These are phyloP conservation scores for Xylariaceae sp. DNA, from an alignment of 2,329 filamentous ascomycete species.

Conservation along the genomic window DNA sequence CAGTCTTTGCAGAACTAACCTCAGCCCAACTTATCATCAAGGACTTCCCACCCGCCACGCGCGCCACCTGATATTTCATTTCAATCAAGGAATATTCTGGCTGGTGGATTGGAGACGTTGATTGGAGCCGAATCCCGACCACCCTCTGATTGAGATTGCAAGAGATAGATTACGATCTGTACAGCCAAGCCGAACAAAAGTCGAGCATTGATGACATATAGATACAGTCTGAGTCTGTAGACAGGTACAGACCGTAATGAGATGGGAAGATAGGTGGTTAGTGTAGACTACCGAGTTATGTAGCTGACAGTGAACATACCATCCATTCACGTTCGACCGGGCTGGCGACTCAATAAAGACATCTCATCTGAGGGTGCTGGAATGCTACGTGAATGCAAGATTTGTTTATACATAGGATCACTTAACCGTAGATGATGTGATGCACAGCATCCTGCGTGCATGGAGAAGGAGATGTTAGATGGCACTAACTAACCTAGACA, in stretches of 20 bases:
- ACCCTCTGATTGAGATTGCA: not conserved
- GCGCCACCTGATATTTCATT: conserved; percentile 1
- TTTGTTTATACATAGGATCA: not conserved
- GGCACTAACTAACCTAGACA: too few relatives aligned
- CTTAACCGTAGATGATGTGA: not conserved
- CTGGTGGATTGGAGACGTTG: conserved; percentile 3
- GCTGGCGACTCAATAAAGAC: too few relatives aligned
- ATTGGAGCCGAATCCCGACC: conserved; percentile 3
- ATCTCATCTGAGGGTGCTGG: too few relatives aligned
- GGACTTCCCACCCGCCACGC: not conserved
- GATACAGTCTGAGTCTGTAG: too few relatives aligned
- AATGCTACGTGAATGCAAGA: too few relatives aligned
- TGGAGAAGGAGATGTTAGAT: not conserved
- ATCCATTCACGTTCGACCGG: too few relatives aligned
- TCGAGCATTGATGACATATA: not conserved
- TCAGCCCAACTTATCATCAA: conserved; percentile 2
- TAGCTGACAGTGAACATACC: too few relatives aligned
- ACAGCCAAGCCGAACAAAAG: not conserved
- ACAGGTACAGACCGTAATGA: too few relatives aligned
- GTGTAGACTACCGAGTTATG: too few relatives aligned
- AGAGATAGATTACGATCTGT: not conserved
- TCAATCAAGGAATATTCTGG: not conserved
- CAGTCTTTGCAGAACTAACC: not conserved
- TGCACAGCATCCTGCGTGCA: not conserved
- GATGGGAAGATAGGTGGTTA: too few relatives aligned